Percentiles rank a stretch among this genome's conserved stretches.
These are phyloP conservation scores for Sporisorium sorghi DNA, from an alignment of 1,284 basidiomycete species.

Conservation along the genomic window DNA sequence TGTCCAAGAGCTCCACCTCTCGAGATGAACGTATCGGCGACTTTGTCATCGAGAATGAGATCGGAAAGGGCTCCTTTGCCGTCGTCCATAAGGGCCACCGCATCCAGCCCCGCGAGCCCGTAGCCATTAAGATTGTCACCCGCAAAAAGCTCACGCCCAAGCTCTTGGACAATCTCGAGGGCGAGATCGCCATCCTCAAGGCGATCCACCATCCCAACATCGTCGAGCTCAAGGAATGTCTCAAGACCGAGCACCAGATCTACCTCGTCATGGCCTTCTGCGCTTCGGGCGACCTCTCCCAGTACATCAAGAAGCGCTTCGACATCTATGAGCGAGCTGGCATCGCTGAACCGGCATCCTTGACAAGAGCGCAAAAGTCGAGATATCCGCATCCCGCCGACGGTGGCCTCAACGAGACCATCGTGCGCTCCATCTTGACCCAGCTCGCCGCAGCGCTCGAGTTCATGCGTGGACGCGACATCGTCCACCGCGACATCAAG, in stretches of 20 bases:
- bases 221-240: constrained; percentile 90
- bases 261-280: constrained; percentile 99
- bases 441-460: constrained; percentile 95
- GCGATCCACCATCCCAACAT: constrained; percentile 92
- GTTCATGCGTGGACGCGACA: constrained; percentile 86
- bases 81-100: constrained; percentile 90
- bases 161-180: constrained; percentile 94
- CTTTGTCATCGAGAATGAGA: constrained; percentile 73
- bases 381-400: constrained; percentile 90
- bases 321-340: constrained; percentile 51
- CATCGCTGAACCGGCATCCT: constrained; percentile 17
- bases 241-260: constrained; percentile 90
- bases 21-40: constrained; percentile 70
- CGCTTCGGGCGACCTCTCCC: constrained; percentile 91
- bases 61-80: constrained; percentile 86
- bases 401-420: constrained; percentile 89
- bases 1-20: constrained; percentile 35
- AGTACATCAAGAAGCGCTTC: constrained; percentile 79
- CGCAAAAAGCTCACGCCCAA: constrained; percentile 88
- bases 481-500: constrained; percentile 97
- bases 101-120: constrained; percentile 67
- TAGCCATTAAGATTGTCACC: constrained; percentile 96
- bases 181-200: constrained; percentile 97
- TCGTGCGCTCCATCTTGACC: constrained; percentile 90
- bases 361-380: constrained; percentile 29